A percentile compares a stretch with the other conserved stretches of the same genome.
Evolutionary conservation across 805 yeast species (phyloP).

Genomic region (Zygosaccharomyces pseudorouxii): DNA sequence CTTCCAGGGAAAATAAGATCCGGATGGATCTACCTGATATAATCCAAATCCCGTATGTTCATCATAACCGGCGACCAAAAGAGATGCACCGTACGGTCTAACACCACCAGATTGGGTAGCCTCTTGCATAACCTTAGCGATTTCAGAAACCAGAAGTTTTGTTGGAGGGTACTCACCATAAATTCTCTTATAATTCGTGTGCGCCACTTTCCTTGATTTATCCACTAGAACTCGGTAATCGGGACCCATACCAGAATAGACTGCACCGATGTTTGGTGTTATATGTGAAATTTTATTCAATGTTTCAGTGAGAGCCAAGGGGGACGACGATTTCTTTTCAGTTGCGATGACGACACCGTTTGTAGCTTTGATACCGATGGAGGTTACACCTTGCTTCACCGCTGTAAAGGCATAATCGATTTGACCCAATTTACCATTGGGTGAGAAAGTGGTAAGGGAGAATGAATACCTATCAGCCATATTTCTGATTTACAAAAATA

Average conservation of each 20-base stretch:
- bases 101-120: constrained; percentile 99
- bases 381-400: constrained; percentile 96
- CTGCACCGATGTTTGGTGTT: constrained; percentile 95
- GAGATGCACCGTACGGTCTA: constrained; percentile 96
- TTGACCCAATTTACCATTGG: constrained; percentile 96
- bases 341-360: constrained; percentile 97
- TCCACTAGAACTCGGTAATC: constrained; percentile 94
- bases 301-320: constrained; percentile 68
- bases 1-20: constrained; percentile 98
- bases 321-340: constrained; percentile 82
- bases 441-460: constrained; percentile 95
- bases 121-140: constrained; percentile 96
- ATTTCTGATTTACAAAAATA: constrained; percentile 5
- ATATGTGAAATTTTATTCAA: constrained; percentile 73
- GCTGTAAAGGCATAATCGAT: constrained; percentile 97
- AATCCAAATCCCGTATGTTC: constrained; percentile 67
- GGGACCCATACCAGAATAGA: constrained; percentile 98
- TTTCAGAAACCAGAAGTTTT: constrained; percentile 84
- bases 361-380: constrained; percentile 89
- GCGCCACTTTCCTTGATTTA: constrained; percentile 88
- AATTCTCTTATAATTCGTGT: constrained; percentile 84
- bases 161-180: constrained; percentile 98
- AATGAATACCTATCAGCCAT: constrained; percentile 99
- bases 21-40: constrained; percentile 97
- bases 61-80: constrained; percentile 92